Conservation (phyloP, 441 rosid species). For the Aquilaria agallochum region DNA sequence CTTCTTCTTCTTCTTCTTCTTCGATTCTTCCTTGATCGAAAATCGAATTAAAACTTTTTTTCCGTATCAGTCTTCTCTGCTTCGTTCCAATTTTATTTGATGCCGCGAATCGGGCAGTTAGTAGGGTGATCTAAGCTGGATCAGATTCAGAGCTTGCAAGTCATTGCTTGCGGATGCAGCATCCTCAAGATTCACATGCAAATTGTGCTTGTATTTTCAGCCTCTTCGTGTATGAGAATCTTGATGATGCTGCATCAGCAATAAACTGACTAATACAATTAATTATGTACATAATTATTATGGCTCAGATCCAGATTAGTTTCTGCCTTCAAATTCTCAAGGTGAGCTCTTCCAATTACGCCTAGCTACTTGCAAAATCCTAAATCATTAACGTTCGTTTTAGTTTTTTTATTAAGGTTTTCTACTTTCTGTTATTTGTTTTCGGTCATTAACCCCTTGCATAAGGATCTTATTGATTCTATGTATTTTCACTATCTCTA, state of each 20-base stretch:
- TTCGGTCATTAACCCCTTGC: too few species aligned
- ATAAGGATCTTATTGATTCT: too few species aligned
- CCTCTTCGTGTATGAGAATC: constrained; percentile 66
- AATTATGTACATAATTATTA: too few species aligned
- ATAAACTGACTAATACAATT: constrained; percentile 35
- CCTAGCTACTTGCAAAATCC: too few species aligned
- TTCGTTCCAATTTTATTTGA: constrained; percentile 20
- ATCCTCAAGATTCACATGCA: constrained; percentile 87
- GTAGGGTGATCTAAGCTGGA: constrained; percentile 17
- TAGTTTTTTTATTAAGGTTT: too few species aligned
- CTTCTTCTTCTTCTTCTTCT: too few species aligned
- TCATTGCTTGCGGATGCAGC: constrained; percentile 82
- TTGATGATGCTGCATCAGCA: constrained; percentile 99
- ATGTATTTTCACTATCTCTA: too few species aligned
- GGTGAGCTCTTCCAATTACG: too few species aligned
- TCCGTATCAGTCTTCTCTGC: constrained; percentile 19
- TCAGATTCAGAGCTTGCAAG: constrained; percentile 20
- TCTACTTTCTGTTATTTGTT: too few species aligned
- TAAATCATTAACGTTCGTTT: too few species aligned
- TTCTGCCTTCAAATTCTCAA: too few species aligned
- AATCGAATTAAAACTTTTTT: not conserved
- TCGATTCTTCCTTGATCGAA: not conserved
- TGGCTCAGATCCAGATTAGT: too few species aligned
- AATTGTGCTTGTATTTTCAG: constrained; percentile 11
- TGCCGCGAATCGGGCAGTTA: constrained; percentile 17